These are phyloP conservation scores for Colletotrichum sp. DNA, from an alignment of 2,329 filamentous ascomycete genomes.

Conservation along the genomic window DNA sequence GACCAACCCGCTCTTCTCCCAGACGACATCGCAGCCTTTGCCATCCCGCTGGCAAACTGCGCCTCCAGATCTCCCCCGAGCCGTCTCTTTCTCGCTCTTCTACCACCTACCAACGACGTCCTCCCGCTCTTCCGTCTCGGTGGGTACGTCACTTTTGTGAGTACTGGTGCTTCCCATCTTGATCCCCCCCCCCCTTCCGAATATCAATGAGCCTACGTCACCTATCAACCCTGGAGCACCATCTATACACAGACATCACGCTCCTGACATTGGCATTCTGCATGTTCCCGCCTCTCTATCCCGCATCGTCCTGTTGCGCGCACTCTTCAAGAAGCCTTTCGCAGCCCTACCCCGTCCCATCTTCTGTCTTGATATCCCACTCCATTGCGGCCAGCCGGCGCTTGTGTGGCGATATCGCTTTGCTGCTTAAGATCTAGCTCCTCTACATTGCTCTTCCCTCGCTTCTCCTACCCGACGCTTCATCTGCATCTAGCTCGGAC, in stretches of 20 bases:
- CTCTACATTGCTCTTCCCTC: background rate
- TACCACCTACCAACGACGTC: background rate
- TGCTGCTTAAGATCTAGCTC: background rate
- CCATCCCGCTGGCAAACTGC: conserved; percentile 4
- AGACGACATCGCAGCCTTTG: background rate
- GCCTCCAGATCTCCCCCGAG: background rate
- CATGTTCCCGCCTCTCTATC: background rate
- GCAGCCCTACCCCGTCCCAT: background rate
- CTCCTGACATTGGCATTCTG: background rate
- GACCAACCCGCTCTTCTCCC: background rate
- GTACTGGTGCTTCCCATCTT: background rate
- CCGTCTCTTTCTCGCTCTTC: background rate
- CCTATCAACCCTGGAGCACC: background rate
- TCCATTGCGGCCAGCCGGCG: background rate
- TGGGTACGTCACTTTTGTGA: conserved; percentile 18
- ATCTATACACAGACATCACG: background rate
- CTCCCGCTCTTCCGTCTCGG: background rate
- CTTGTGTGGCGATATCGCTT: background rate
- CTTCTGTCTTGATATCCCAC: background rate
- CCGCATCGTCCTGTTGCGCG: background rate
- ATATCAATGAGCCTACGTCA: conserved; percentile 13
- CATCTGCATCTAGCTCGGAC: background rate
- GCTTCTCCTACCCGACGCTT: background rate
- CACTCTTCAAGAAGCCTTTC: background rate
- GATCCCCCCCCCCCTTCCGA: background rate